These are phyloP conservation scores for Tephrocybe rancida DNA, from an alignment of 768 basidiomycete species.

Conservation along the genomic window DNA sequence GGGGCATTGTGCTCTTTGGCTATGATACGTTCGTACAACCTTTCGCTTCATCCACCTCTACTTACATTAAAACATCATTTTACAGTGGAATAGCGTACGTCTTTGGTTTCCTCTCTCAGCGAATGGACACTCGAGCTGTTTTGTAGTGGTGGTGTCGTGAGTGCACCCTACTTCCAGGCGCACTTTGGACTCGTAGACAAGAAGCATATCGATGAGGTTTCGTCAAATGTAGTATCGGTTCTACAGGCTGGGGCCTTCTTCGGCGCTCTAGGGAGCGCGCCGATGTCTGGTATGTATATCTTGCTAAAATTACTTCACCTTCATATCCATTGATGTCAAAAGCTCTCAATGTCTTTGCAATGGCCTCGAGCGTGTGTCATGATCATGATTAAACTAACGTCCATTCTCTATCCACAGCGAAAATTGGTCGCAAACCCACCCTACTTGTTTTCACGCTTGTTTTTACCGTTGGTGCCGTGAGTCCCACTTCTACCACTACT, in stretches of 20 bases:
- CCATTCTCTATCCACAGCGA: constrained; percentile 47
- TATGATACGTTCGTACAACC: constrained; percentile 23
- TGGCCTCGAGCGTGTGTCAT: too few species aligned
- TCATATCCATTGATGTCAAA: too few species aligned
- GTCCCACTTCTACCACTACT: constrained; percentile 14
- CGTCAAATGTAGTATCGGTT: constrained; percentile 85
- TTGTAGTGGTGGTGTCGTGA: constrained; percentile 20
- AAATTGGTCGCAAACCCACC: constrained; percentile 69
- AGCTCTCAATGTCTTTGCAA: too few species aligned
- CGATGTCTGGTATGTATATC: constrained; percentile 54
- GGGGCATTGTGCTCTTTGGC: constrained; percentile 25
- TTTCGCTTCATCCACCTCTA: not conserved
- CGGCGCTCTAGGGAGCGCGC: constrained; percentile 76
- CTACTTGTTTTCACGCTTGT: constrained; percentile 61
- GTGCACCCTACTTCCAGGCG: constrained; percentile 53
- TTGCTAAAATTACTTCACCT: too few species aligned
- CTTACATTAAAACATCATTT: not conserved
- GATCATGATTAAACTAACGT: too few species aligned
- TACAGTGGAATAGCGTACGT: constrained; percentile 23
- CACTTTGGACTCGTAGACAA: constrained; percentile 60
- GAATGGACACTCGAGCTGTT: not conserved
- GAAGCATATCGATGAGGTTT: constrained; percentile 48
- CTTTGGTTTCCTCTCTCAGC: not conserved
- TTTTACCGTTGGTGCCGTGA: constrained; percentile 74
- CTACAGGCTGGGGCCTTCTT: constrained; percentile 90